These are phyloP conservation scores for Keithomyces neogunnii DNA, from an alignment of 2,329 filamentous ascomycete species.

Conservation along the genomic window DNA sequence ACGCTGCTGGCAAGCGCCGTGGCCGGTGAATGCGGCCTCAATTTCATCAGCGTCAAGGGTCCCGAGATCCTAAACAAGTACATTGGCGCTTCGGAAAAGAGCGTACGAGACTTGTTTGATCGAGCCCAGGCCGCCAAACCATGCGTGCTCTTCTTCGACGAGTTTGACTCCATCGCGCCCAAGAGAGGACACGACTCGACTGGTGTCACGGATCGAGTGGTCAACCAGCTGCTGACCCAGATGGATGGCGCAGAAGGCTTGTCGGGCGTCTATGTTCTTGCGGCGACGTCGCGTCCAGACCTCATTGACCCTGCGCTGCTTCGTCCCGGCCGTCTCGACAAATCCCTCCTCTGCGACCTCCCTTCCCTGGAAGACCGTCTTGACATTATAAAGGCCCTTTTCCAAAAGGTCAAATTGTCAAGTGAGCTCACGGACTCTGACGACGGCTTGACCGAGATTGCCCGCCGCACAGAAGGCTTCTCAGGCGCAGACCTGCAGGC, in stretches of 20 bases:
- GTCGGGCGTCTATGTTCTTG: constrained; percentile 90
- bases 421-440: constrained; percentile 51
- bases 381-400: constrained; percentile 83
- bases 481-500: constrained; percentile 93
- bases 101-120: constrained; percentile 89
- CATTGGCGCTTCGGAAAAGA: constrained; percentile 95
- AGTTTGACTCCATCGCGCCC: constrained; percentile 95
- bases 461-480: constrained; percentile 75
- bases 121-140: constrained; percentile 83
- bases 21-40: constrained; percentile 94
- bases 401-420: constrained; percentile 67
- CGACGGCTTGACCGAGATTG: constrained; percentile 61
- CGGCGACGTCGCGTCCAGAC: constrained; percentile 87
- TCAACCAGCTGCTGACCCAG: constrained; percentile 95
- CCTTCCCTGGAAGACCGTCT: constrained; percentile 70
- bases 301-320: constrained; percentile 91
- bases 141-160: constrained; percentile 95
- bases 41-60: constrained; percentile 97
- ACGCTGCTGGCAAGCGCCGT: constrained; percentile 92
- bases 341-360: constrained; percentile 86
- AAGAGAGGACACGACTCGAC: constrained; percentile 96
- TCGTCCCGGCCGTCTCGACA: constrained; percentile 85
- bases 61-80: constrained; percentile 99
- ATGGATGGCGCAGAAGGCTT: constrained; percentile 98
- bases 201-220: constrained; percentile 95